Conservation (phyloP, 495 filamentous ascomycete species). For the Tuber aestivum region DNA sequence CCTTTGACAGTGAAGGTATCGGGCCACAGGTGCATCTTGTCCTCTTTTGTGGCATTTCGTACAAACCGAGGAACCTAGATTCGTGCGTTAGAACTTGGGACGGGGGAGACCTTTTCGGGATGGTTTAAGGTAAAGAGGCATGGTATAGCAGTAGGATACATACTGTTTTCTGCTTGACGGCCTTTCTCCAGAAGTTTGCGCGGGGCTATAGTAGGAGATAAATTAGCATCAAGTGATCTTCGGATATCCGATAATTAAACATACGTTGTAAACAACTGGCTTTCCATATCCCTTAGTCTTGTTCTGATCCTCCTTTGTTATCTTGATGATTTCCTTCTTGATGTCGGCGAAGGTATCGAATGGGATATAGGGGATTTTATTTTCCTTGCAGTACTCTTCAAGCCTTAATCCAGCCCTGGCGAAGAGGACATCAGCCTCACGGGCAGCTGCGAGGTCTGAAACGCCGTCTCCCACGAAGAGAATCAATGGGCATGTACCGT, state of each 20-base stretch:
- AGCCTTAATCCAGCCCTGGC: constrained; percentile 62
- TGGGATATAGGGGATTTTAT: constrained; percentile 57
- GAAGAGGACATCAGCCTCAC: constrained; percentile 71
- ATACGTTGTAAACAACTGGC: constrained; percentile 57
- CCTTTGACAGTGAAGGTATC: constrained; percentile 53
- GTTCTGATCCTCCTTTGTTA: constrained; percentile 57
- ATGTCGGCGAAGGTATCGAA: constrained; percentile 67
- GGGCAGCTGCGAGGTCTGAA: constrained; percentile 65
- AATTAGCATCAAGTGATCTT: not conserved
- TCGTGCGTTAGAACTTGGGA: constrained; percentile 5
- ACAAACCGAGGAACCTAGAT: constrained; percentile 52
- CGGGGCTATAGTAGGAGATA: constrained; percentile 46
- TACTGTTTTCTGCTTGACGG: constrained; percentile 55
- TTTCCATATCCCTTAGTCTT: constrained; percentile 60
- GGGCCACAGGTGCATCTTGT: constrained; percentile 64
- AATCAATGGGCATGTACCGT: constrained; percentile 62
- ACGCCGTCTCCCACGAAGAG: constrained; percentile 76
- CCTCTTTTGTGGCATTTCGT: constrained; percentile 54
- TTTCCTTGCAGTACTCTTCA: constrained; percentile 64
- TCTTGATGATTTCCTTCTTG: constrained; percentile 56
- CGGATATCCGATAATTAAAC: not conserved
- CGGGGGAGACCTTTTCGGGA: constrained; percentile 17
- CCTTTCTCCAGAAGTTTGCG: constrained; percentile 65
- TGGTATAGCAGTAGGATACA: constrained; percentile 7
- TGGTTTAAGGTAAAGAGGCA: constrained; percentile 6